Percentiles rank a stretch among this genome's conserved stretches.
These are phyloP conservation scores for Didymella pomorum DNA, from an alignment of 2,329 filamentous ascomycete species.

Conservation along the genomic window DNA sequence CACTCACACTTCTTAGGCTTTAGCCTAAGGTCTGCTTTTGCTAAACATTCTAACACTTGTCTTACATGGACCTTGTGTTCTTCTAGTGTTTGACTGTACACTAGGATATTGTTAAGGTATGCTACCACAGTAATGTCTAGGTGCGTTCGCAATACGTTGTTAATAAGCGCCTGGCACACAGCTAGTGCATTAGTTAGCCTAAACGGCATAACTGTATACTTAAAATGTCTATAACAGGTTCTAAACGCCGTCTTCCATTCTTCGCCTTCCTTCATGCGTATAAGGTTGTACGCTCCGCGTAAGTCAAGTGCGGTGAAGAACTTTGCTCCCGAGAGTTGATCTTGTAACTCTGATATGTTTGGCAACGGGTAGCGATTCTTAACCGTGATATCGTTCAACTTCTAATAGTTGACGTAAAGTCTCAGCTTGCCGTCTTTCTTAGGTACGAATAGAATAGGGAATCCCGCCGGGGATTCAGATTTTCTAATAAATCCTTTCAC, in stretches of 20 bases:
- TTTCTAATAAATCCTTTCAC: background rate
- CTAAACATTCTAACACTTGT: background rate
- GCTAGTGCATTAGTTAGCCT: constrained; percentile 1
- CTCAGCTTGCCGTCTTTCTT: background rate
- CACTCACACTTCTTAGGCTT: background rate
- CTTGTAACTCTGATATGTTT: background rate
- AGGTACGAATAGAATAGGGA: background rate
- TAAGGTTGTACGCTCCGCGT: background rate
- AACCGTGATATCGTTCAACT: background rate
- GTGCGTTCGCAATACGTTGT: background rate
- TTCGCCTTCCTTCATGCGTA: background rate
- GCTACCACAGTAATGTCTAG: background rate
- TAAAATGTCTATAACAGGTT: background rate
- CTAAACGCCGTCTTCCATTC: constrained; percentile 1
- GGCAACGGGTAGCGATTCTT: background rate
- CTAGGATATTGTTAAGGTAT: constrained; percentile 1
- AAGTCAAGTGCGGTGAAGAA: background rate
- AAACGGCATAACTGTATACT: constrained; percentile 1
- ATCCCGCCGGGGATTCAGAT: background rate
- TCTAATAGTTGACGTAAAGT: background rate
- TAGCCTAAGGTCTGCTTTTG: background rate
- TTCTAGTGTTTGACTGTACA: background rate
- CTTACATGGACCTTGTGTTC: background rate
- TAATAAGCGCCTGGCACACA: background rate
- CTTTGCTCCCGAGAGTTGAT: background rate